These are phyloP conservation scores for Acarospora socialis DNA, from an alignment of 2,329 filamentous ascomycete genomes.

Conservation along the genomic window DNA sequence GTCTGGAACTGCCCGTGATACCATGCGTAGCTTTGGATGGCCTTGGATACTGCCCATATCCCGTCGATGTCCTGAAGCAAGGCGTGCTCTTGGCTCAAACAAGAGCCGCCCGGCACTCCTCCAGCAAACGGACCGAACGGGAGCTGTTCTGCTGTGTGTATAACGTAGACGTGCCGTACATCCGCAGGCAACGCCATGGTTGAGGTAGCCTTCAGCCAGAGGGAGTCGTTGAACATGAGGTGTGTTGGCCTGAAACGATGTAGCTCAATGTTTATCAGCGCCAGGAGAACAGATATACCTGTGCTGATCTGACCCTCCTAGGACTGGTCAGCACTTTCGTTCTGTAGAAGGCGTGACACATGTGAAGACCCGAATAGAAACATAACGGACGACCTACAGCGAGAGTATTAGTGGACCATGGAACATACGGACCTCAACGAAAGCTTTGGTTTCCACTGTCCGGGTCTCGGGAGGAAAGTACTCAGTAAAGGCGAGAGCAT, in stretches of 20 bases:
- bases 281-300: constrained; percentile 3
- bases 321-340: too few relatives aligned
- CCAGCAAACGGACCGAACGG: constrained; percentile 6
- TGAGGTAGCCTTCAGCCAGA: constrained; percentile 5
- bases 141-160: too few relatives aligned
- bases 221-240: constrained; percentile 10
- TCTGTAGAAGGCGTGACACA: too few relatives aligned
- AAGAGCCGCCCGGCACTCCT: constrained; percentile 8
- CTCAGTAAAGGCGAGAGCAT: constrained; percentile 4
- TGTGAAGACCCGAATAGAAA: too few relatives aligned
- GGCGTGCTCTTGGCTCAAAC: constrained; percentile 7
- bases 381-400: too few relatives aligned
- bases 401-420: background rate
- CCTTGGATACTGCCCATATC: constrained; percentile 11
- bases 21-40: constrained; percentile 10
- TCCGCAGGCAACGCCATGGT: too few relatives aligned
- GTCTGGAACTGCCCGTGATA: constrained; percentile 11
- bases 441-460: constrained; percentile 5
- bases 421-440: constrained; percentile 6
- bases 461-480: constrained; percentile 6
- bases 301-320: too few relatives aligned
- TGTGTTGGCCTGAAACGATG: constrained; percentile 8
- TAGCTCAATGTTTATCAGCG: constrained; percentile 3
- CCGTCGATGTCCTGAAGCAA: constrained; percentile 11
- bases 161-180: too few relatives aligned